phyloP scores from a whole-genome alignment of 1,139 yeast genomes.

The Kurtzmaniella quercitrusa region DNA sequence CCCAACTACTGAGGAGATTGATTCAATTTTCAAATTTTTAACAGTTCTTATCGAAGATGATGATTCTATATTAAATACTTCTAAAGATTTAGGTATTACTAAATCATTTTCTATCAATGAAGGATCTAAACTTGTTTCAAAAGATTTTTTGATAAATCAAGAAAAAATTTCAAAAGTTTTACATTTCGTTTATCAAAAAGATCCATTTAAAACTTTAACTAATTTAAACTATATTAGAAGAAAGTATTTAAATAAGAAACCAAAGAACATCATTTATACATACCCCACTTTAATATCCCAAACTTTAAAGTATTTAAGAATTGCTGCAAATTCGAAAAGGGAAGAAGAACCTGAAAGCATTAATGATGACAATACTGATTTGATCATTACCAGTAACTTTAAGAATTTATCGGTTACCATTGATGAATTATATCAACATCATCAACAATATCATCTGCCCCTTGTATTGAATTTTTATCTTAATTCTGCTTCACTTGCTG shows the following conservation, averaged over 20 bases:
- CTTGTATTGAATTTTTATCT: slow-evolving; percentile 49
- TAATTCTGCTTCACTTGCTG: slow-evolving; percentile 65
- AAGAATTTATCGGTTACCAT: slow-evolving; percentile 70
- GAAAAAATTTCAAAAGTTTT: slow-evolving; percentile 69
- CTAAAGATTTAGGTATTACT: slow-evolving; percentile 35
- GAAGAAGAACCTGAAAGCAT: slow-evolving; percentile 11
- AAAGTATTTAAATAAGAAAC: slow-evolving; percentile 51
- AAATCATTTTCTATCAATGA: slow-evolving; percentile 28
- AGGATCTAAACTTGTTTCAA: slow-evolving; percentile 28
- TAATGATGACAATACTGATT: slow-evolving; percentile 18
- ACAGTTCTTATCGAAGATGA: slow-evolving; percentile 33
- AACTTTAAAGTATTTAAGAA: slow-evolving; percentile 57
- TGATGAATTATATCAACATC: slow-evolving; percentile 58
- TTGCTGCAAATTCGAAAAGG: slow-evolving; percentile 32
- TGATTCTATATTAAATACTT: slow-evolving; percentile 24
- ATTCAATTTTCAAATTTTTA: slow-evolving; percentile 41
- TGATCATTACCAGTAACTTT: slow-evolving; percentile 50
- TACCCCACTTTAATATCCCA: slow-evolving; percentile 70
- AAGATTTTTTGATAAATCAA: slow-evolving; percentile 50
- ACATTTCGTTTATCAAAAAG: slow-evolving; percentile 47
- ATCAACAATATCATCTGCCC: slow-evolving; percentile 45
- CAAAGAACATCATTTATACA: slow-evolving; percentile 54
- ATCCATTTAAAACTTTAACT: slow-evolving; percentile 50
- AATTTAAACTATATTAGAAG: slow-evolving; percentile 55
- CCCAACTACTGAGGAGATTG: slow-evolving; percentile 32